phyloP scores from a whole-genome alignment of 306 rosid genomes.

The Castanopsis chinensis region DNA sequence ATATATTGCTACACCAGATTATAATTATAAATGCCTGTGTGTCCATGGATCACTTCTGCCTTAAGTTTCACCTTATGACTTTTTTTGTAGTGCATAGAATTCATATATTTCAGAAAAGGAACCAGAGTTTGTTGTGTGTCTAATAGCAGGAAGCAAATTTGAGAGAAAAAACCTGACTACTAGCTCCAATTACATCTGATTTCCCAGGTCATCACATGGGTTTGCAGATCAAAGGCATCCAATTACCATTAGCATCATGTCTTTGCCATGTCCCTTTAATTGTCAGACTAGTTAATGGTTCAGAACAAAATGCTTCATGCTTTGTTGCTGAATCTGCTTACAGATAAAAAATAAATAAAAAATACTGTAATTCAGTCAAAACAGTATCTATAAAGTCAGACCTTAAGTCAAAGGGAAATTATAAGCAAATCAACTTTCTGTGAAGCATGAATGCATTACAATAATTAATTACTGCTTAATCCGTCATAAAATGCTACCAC shows the following conservation, averaged over 20 bases:
- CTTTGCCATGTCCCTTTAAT: slow-evolving; percentile 18
- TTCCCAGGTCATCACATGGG: neutral
- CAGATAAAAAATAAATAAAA: slow-evolving; percentile 13
- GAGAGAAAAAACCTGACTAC: slow-evolving; percentile 12
- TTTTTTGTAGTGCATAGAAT: slow-evolving; percentile 16
- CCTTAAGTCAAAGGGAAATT: neutral
- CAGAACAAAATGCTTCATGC: neutral
- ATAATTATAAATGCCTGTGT: neutral
- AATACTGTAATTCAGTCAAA: slow-evolving; percentile 8
- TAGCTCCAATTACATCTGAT: slow-evolving; percentile 3
- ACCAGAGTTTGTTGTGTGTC: slow-evolving; percentile 19
- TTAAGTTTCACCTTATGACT: neutral
- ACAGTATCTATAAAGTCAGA: neutral
- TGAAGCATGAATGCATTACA: neutral
- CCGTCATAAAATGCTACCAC: neutral
- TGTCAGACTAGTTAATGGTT: slow-evolving; percentile 4
- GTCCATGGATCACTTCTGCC: slow-evolving; percentile 2
- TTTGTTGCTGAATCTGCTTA: slow-evolving; percentile 30
- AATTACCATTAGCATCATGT: slow-evolving; percentile 7
- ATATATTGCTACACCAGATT: neutral
- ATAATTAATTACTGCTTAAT: neutral
- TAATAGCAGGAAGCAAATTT: slow-evolving; percentile 7
- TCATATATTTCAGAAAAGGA: slow-evolving; percentile 9
- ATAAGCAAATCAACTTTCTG: neutral
- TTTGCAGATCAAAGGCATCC: slow-evolving; percentile 23